These are phyloP conservation scores for Musa acuminata DNA, from an alignment of 176 grass and related monocot species.

Conservation along the genomic window DNA sequence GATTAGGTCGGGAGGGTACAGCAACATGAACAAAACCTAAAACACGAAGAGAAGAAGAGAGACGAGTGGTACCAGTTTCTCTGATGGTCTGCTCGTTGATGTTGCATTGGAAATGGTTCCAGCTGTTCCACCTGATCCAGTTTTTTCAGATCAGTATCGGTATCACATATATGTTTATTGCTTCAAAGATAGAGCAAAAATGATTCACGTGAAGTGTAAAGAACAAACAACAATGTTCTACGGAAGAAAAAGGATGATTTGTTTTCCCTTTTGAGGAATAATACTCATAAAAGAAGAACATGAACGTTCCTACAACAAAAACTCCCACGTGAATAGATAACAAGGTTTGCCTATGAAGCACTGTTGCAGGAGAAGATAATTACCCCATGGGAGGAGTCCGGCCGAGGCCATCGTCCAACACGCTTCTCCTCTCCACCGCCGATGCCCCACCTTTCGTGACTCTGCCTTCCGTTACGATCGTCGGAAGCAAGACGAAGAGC, in stretches of 20 bases:
- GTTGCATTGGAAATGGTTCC: constrained; percentile 72
- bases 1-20: not conserved
- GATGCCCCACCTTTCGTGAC: constrained; percentile 15
- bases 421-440: constrained; percentile 10
- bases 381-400: constrained; percentile 89
- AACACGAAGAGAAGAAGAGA: no score
- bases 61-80: constrained; percentile 43
- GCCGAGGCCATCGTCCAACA: constrained; percentile 56
- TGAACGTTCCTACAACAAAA: not conserved
- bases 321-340: no score
- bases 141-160: not conserved
- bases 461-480: not conserved
- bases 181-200: not conserved
- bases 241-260: no score
- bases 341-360: not conserved
- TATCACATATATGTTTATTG: not conserved
- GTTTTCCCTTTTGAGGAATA: no score
- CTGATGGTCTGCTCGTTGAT: constrained; percentile 60
- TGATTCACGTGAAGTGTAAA: not conserved
- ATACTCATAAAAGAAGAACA: not conserved
- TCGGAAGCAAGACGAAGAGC: not conserved
- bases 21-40: not conserved
- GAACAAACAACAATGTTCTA: no score
- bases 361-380: not conserved
- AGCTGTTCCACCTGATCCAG: constrained; percentile 76